phyloP scores from a whole-genome alignment of 805 yeast genomes.

The Saturnispora gosingensis region DNA sequence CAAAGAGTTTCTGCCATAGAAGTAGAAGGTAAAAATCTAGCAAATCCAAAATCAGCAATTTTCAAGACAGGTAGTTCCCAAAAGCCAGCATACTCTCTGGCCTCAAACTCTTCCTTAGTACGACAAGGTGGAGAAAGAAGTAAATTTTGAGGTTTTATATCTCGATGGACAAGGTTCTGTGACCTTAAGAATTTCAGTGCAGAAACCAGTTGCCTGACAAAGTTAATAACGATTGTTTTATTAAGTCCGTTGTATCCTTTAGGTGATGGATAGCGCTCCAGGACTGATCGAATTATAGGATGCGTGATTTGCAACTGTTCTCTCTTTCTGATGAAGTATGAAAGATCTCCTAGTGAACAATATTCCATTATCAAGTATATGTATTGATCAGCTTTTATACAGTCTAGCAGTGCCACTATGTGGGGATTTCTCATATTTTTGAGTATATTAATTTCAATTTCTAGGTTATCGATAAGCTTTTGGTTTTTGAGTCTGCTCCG shows the following conservation, averaged over 20 bases:
- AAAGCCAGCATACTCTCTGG: slow-evolving; percentile 57
- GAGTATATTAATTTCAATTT: slow-evolving; percentile 82
- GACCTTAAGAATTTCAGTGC: slow-evolving; percentile 76
- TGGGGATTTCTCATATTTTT: slow-evolving; percentile 89
- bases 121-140: slow-evolving; percentile 75
- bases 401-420: slow-evolving; percentile 79
- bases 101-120: slow-evolving; percentile 49
- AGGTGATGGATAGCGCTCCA: slow-evolving; percentile 79
- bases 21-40: slow-evolving; percentile 85
- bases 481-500: slow-evolving; percentile 75
- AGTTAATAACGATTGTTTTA: slow-evolving; percentile 69
- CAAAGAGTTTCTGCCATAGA: slow-evolving; percentile 95
- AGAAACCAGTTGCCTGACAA: slow-evolving; percentile 75
- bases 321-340: slow-evolving; percentile 73
- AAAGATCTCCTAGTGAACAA: slow-evolving; percentile 90
- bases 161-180: slow-evolving; percentile 86
- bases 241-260: slow-evolving; percentile 68
- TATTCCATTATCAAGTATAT: slow-evolving; percentile 93
- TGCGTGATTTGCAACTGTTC: slow-evolving; percentile 62
- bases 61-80: slow-evolving; percentile 87
- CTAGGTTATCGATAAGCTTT: slow-evolving; percentile 82
- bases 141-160: slow-evolving; percentile 87
- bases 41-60: slow-evolving; percentile 97
- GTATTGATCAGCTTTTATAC: slow-evolving; percentile 62
- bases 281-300: slow-evolving; percentile 68